phyloP scores from a whole-genome alignment of 257 asterid species.

The Knoxia roxburghii region DNA sequence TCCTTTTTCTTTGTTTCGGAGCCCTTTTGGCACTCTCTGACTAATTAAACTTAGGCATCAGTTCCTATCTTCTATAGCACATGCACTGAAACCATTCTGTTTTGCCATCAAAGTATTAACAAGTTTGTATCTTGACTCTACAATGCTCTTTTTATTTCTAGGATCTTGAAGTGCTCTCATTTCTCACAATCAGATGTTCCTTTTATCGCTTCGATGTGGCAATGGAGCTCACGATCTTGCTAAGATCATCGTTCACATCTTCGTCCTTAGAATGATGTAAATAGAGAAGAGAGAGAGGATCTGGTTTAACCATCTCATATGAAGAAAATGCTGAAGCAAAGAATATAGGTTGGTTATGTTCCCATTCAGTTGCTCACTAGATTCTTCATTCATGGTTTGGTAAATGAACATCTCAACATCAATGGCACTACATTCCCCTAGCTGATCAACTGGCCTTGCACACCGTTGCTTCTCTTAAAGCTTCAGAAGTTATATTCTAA shows the following conservation, averaged over 20 bases:
- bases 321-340: conserved; percentile 43
- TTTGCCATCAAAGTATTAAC: too few species aligned
- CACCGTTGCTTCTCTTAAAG: too few species aligned
- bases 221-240: conserved; percentile 59
- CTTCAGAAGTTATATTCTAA: too few species aligned
- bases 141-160: too few species aligned
- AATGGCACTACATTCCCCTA: background rate
- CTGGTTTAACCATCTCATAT: conserved; percentile 39
- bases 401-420: background rate
- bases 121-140: too few species aligned
- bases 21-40: too few species aligned
- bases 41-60: background rate
- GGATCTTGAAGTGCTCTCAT: too few species aligned
- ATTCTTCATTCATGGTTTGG: background rate
- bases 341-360: conserved; percentile 43
- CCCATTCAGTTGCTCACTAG: conserved; percentile 1
- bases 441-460: too few species aligned
- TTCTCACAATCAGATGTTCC: background rate
- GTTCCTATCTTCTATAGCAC: background rate
- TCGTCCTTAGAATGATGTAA: conserved; percentile 38
- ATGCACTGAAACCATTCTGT: background rate
- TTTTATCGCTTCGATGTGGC: conserved; percentile 25
- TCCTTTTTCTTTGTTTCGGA: too few species aligned
- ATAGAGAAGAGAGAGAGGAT: conserved; percentile 44
- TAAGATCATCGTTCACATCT: conserved; percentile 37